Evolutionary conservation across 1,139 yeast genomes (phyloP), one percentile per base, ranked within the genome.

Genomic region (Nematodospora anomalae): DNA sequence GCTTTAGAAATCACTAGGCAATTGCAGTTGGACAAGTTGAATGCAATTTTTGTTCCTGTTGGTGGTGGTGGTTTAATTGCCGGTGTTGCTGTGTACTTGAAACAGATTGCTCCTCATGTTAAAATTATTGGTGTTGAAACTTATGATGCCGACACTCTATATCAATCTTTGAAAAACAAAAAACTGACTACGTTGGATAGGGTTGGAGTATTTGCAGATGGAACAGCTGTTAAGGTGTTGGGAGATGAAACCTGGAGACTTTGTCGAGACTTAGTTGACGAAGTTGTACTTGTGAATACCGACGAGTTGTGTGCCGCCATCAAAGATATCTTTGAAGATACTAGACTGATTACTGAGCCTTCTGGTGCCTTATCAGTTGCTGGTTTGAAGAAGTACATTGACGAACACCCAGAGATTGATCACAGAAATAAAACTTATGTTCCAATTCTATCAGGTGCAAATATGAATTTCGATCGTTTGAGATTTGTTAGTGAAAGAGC

Each of bases 171-270:
- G 43, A 56, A 78, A 41, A 55, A 63, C 13, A 74, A 79, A 22
- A 63, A 78, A 36, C 75, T 82, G 47, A 78, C 76, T 10, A 58
- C 69, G 2, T 71, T 94, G 41, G 64, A 71, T 23, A 70, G 74
- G 20, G 97, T 90, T 7, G 99, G 99, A n/a, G 70, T 85, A n/a
- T 92, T 92, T 63, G 98, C 98, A n/a, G 99, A 92, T 60, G 99
- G 98, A 55, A 89, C 99, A n/a, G 97, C 98, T 4, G 99, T 92
- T 30, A 86, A 83, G 53, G 62, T 83, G 9, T 73, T 89, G 22
- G 99, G 99, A 38, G 84, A 82, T 45, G 98, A 94, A 62, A 84
- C 96, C 11, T 92, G 88, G 74, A 74, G 95, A 53, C 73, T 90
- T 15, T 81, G 92, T 49, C 67, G 74, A 47, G 79, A 84, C 33